Conservation (phyloP, 2,329 filamentous ascomycete genomes). For the Grosmannia penicillata region DNA sequence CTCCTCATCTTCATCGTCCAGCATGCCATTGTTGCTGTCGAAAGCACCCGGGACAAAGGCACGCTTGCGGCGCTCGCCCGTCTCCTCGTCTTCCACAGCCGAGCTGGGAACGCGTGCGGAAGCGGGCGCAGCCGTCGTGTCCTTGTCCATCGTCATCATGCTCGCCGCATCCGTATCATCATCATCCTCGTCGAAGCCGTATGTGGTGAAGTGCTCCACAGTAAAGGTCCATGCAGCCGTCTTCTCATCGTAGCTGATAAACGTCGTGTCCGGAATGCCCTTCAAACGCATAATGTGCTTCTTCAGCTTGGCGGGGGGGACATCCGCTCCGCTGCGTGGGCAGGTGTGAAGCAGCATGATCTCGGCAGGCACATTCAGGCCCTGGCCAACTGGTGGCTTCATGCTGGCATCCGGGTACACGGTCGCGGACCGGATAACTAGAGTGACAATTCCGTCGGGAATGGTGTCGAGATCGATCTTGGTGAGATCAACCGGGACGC, state of each 20-base stretch:
- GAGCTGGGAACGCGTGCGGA: no score
- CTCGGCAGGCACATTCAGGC: slow-evolving; percentile 78
- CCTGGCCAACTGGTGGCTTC: slow-evolving; percentile 76
- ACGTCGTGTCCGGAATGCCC: slow-evolving; percentile 66
- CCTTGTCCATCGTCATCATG: slow-evolving; percentile 7
- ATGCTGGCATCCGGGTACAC: slow-evolving; percentile 66
- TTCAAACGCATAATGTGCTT: slow-evolving; percentile 76
- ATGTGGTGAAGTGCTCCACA: slow-evolving; percentile 95
- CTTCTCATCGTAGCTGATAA: slow-evolving; percentile 62
- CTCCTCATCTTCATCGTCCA: slow-evolving; percentile 41
- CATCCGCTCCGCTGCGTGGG: slow-evolving; percentile 59
- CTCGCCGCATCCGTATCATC: slow-evolving; percentile 50
- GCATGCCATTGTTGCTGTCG: slow-evolving; percentile 44
- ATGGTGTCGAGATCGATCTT: slow-evolving; percentile 68
- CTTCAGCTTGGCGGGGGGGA: slow-evolving; percentile 26
- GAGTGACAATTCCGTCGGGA: slow-evolving; percentile 58
- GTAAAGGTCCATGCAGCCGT: slow-evolving; percentile 82
- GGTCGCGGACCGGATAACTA: slow-evolving; percentile 66
- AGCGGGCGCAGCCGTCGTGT: no score
- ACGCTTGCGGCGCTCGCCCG: slow-evolving; percentile 20
- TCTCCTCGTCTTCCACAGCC: slow-evolving; percentile 15
- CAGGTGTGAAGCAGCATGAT: slow-evolving; percentile 88
- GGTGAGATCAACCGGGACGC: slow-evolving; percentile 68
- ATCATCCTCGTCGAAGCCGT: slow-evolving; percentile 67
- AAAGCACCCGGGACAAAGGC: slow-evolving; percentile 65